A percentile compares a stretch with the other conserved stretches of the same genome.
Conservation (phyloP, 106 monocot species). For the Dioscorea dumetorum region DNA sequence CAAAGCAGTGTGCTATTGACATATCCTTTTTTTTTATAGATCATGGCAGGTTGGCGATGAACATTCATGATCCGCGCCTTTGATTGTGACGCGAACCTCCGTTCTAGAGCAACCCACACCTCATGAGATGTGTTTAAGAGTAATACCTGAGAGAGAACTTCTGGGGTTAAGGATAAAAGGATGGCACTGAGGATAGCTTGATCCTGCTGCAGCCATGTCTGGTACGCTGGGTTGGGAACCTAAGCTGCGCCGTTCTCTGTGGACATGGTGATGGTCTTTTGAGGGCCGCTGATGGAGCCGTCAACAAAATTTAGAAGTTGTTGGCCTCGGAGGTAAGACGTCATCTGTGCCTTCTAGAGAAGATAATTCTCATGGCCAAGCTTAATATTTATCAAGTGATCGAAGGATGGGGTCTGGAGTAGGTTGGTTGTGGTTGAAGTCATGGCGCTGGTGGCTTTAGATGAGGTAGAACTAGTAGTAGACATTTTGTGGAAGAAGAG, state of each 20-base stretch:
- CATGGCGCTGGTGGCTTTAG: no score
- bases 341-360: no score
- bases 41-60: not conserved
- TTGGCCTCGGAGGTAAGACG: no score
- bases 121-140: not conserved
- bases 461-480: no score
- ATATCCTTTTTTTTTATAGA: not conserved
- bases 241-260: not conserved
- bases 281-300: no score
- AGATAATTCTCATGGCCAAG: no score
- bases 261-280: no score
- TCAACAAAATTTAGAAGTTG: no score
- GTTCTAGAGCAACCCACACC: constrained; percentile 1
- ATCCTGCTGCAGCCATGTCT: not conserved
- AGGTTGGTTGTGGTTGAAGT: no score
- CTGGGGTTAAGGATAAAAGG: not conserved
- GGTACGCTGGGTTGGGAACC: not conserved
- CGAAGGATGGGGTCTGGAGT: no score
- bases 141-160: not conserved
- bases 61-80: not conserved
- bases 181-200: not conserved
- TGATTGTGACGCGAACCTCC: not conserved
- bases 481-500: no score
- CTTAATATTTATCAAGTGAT: no score
- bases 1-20: not conserved